phyloP scores from a whole-genome alignment of 2,329 filamentous ascomycete species.

The Scedosporium apiospermum region DNA sequence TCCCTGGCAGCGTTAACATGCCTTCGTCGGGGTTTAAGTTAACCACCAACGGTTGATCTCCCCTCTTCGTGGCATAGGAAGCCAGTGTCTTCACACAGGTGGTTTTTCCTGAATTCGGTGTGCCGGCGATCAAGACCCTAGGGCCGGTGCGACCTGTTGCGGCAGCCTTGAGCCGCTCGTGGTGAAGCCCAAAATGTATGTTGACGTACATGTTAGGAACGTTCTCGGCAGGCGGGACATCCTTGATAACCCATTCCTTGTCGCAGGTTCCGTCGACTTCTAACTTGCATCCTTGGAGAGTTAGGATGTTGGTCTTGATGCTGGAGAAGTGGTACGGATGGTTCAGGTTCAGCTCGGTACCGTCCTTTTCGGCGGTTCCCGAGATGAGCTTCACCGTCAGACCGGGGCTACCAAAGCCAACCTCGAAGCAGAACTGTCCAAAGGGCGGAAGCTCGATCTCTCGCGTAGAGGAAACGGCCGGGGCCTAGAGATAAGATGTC shows the following conservation, averaged over 20 bases:
- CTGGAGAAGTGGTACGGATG: slow-evolving; percentile 74
- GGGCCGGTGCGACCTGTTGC: slow-evolving; percentile 50
- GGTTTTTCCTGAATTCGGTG: slow-evolving; percentile 73
- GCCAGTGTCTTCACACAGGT: slow-evolving; percentile 68
- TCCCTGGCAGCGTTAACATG: slow-evolving; percentile 68
- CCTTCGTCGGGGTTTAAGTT: slow-evolving; percentile 80
- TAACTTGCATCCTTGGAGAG: slow-evolving; percentile 82
- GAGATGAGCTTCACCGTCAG: slow-evolving; percentile 53
- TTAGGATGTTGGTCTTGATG: slow-evolving; percentile 79
- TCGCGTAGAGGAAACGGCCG: background rate
- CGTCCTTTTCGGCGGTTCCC: slow-evolving; percentile 88
- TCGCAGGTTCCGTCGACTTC: slow-evolving; percentile 59
- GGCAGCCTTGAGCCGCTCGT: slow-evolving; percentile 54
- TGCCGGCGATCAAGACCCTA: slow-evolving; percentile 74
- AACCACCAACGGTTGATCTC: slow-evolving; percentile 68
- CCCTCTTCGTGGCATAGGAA: slow-evolving; percentile 67
- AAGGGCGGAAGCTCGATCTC: slow-evolving; percentile 4
- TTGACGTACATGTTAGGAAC: slow-evolving; percentile 75
- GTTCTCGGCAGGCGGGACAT: slow-evolving; percentile 63
- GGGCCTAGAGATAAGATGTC: background rate
- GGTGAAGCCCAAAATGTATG: slow-evolving; percentile 77
- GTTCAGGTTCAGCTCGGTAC: slow-evolving; percentile 79
- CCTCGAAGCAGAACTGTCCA: slow-evolving; percentile 68
- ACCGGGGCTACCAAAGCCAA: slow-evolving; percentile 36
- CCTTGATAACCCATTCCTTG: slow-evolving; percentile 49